phyloP scores from a whole-genome alignment of 768 basidiomycete genomes.

The Lactarius trivialis region DNA sequence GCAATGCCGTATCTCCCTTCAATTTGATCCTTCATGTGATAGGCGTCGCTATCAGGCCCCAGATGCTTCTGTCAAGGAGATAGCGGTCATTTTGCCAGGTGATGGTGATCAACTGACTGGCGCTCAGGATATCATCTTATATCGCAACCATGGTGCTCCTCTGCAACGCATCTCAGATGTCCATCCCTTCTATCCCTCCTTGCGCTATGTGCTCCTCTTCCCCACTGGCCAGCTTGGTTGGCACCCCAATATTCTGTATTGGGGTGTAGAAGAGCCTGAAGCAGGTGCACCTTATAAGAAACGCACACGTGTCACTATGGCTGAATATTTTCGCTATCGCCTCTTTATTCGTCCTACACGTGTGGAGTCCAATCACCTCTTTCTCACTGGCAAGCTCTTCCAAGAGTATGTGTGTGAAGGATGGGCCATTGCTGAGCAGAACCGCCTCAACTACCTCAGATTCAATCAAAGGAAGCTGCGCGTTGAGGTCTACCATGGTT shows the following conservation, averaged over 20 bases:
- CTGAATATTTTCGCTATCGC: background rate
- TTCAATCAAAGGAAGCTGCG: background rate
- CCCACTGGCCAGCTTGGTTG: conserved; percentile 10
- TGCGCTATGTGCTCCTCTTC: conserved; percentile 4
- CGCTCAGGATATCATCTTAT: background rate
- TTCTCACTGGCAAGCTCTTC: background rate
- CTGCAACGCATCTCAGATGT: background rate
- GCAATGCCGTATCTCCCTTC: conserved; percentile 24
- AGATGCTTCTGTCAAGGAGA: background rate
- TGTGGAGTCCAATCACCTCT: background rate
- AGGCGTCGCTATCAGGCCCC: background rate
- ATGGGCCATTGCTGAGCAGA: background rate
- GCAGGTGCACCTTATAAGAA: background rate
- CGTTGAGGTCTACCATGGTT: background rate
- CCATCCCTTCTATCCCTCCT: background rate
- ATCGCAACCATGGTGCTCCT: background rate
- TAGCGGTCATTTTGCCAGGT: background rate
- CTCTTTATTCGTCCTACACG: background rate
- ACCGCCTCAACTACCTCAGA: background rate
- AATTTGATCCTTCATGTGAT: background rate
- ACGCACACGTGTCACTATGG: background rate
- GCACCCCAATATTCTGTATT: background rate
- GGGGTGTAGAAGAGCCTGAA: background rate
- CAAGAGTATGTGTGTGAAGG: background rate
- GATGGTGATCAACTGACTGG: background rate